Evolutionary conservation across 2,329 filamentous ascomycete species (phyloP), one percentile per base, ranked within the genome.

Genomic region (Escovopsis sp.): DNA sequence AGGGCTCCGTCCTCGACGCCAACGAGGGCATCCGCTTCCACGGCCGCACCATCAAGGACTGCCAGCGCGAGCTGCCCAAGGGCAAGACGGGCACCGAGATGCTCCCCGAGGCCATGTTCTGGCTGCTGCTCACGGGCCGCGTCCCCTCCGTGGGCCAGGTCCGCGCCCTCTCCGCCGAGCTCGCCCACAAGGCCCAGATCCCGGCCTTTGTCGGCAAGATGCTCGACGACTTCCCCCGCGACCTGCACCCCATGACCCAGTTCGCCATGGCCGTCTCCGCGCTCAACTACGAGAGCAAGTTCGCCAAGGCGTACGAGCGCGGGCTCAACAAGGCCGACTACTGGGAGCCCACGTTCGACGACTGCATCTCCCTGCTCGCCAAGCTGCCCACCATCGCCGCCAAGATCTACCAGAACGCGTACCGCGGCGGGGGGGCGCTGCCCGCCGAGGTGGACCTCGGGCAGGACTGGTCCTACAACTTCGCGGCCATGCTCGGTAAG

Each of bases 51-150:
- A 98, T 98, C 68, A 93, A 93, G 64, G 88, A 98, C 55, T 98
- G 90, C 66, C 90, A 96, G 56, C 74, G 78, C 47, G 79, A 86
- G 58, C 76, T 96, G 13, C 87, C 90, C 55, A 96, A 94, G 68
- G 90, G 88, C 47, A 85, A 72, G 40, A 75, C 81, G 3, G 85
- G 88, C 50, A 92, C 85, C 5, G 88, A 96, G 64, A 98, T 96
- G 90, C 73, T 96, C 11, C 90, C 90, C 33, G 90, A 98, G 62
- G 78, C 88, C 59, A 98, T 98, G 90, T 98, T 98, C 71, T 98
- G 90, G 90, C 76, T 96, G 29, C 76, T 98, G 34, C 69, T 98
- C 48, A 98, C 90, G 9, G 90, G 90, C 40, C 72, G 92, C 60
- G 82, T 96, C 16, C 90, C 90, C 17, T 83, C 81, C 1, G 79